Conservation (phyloP, 371 early-diverging fungal genomes). For the Mucor velutinosus region DNA sequence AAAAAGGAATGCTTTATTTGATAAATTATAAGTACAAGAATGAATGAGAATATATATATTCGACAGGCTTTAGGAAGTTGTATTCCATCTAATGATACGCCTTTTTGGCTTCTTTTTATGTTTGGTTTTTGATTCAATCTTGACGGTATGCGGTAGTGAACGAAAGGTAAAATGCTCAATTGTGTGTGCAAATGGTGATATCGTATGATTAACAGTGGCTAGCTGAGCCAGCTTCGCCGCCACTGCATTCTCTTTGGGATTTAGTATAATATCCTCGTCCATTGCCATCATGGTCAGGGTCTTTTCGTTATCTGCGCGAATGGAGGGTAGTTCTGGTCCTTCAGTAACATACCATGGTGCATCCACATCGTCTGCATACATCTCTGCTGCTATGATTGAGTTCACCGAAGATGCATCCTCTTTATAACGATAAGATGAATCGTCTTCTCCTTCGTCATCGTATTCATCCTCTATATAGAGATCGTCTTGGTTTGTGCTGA, state of each 20-base stretch:
- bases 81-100: constrained; percentile 43
- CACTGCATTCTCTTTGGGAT: constrained; percentile 75
- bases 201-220: constrained; percentile 81
- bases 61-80: neutral
- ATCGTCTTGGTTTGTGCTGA: neutral
- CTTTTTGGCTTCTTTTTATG: constrained; percentile 47
- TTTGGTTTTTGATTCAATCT: constrained; percentile 33
- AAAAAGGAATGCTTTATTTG: neutral
- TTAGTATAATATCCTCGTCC: constrained; percentile 56
- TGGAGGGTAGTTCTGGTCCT: constrained; percentile 24
- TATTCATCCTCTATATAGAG: neutral
- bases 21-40: neutral
- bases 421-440: constrained; percentile 2
- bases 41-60: neutral
- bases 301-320: neutral
- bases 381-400: constrained; percentile 16
- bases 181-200: constrained; percentile 82
- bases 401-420: constrained; percentile 15
- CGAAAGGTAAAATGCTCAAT: constrained; percentile 83
- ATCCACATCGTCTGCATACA: constrained; percentile 32
- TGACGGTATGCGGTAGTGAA: constrained; percentile 60
- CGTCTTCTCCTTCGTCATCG: constrained; percentile 12
- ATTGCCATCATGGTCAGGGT: constrained; percentile 21
- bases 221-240: constrained; percentile 90
- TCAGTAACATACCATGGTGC: constrained; percentile 45